Percentiles rank a stretch among this genome's conserved stretches.
Evolutionary conservation across 441 rosid genomes (phyloP).

Genomic region (Croton setiger): DNA sequence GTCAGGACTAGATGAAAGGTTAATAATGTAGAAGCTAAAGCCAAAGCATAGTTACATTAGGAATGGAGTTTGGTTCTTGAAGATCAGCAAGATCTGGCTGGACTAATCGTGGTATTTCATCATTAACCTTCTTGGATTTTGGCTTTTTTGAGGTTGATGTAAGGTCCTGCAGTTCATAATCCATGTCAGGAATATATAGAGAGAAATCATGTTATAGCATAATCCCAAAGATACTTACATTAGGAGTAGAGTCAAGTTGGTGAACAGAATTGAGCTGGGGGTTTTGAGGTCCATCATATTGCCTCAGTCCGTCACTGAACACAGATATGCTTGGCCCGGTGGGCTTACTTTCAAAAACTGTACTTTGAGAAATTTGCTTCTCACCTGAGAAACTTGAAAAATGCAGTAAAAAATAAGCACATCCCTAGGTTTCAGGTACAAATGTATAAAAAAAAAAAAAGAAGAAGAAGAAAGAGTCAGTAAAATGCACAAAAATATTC

Average conservation of each 20-base stretch:
- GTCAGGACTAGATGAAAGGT: conserved; percentile 11
- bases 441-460: neutral
- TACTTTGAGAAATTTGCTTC: conserved; percentile 45
- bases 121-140: conserved; percentile 61
- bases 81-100: conserved; percentile 61
- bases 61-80: conserved; percentile 41
- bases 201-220: conserved; percentile 17
- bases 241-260: conserved; percentile 35
- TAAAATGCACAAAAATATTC: neutral
- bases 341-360: conserved; percentile 46
- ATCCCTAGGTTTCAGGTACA: conserved; percentile 23
- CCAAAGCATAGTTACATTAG: too few species aligned
- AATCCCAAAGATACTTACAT: conserved; percentile 43
- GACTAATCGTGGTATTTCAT: conserved; percentile 35
- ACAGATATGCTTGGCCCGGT: conserved; percentile 34
- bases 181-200: conserved; percentile 23
- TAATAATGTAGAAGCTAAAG: too few species aligned
- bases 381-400: conserved; percentile 78
- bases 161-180: conserved; percentile 56
- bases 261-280: conserved; percentile 37
- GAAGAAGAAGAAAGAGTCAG: neutral
- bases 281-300: conserved; percentile 35
- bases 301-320: conserved; percentile 41
- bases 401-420: conserved; percentile 60
- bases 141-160: conserved; percentile 56